A percentile compares a stretch with the other conserved stretches of the same genome.
These are phyloP conservation scores for Paxillus ammoniavirescens DNA, from an alignment of 768 basidiomycete species.

Conservation along the genomic window DNA sequence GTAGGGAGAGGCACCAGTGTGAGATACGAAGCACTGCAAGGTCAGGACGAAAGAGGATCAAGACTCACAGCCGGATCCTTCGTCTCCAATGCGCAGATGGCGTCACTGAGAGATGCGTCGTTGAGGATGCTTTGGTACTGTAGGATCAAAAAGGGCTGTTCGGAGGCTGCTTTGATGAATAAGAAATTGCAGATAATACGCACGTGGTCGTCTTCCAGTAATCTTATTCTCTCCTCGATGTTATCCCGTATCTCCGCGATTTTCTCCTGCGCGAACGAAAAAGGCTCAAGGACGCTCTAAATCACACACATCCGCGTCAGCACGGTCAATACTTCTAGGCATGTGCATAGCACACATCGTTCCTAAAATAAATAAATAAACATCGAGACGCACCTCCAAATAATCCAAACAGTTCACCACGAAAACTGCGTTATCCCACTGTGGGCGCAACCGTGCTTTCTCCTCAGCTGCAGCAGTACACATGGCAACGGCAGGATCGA, in stretches of 20 bases:
- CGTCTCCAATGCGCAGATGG: slow-evolving; percentile 20
- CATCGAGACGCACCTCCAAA: slow-evolving; percentile 56
- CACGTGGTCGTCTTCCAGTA: slow-evolving; percentile 83
- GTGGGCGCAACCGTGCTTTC: slow-evolving; percentile 50
- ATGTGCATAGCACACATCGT: background rate
- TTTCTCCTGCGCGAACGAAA: slow-evolving; percentile 66
- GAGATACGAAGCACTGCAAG: background rate
- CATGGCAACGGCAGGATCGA: slow-evolving; percentile 82
- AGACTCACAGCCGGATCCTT: slow-evolving; percentile 20
- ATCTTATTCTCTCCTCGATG: slow-evolving; percentile 59
- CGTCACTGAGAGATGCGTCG: slow-evolving; percentile 28
- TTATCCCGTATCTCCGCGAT: slow-evolving; percentile 53
- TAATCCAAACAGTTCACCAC: slow-evolving; percentile 85
- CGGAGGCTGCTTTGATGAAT: no score
- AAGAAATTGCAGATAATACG: slow-evolving; percentile 26
- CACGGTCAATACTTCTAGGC: background rate
- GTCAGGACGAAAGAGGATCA: background rate
- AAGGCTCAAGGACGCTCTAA: slow-evolving; percentile 65
- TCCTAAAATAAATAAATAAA: background rate
- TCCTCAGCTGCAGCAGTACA: slow-evolving; percentile 66
- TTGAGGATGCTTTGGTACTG: slow-evolving; percentile 25
- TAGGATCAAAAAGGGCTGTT: background rate
- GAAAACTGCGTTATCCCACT: slow-evolving; percentile 84
- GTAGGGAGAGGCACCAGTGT: background rate
- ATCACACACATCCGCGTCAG: background rate